Evolutionary conservation across 2,329 filamentous ascomycete species (phyloP).

Genomic region (Colletotrichum godetiae): DNA sequence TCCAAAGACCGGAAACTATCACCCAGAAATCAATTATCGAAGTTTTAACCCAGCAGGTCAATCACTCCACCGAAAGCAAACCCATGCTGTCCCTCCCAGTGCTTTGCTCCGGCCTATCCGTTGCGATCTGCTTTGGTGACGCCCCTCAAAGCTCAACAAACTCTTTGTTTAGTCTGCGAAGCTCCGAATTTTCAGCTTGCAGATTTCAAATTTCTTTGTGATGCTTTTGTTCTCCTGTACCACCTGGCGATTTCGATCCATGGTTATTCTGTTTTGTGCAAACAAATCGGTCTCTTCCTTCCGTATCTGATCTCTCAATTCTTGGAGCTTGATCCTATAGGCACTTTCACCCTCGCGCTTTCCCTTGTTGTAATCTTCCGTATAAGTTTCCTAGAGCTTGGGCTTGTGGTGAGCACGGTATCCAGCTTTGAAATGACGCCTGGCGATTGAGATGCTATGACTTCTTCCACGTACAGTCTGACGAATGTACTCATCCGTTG

Average conservation of each 20-base stretch:
- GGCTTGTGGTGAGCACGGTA: background rate
- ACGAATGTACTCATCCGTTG: background rate
- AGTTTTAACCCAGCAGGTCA: background rate
- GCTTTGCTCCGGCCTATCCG: background rate
- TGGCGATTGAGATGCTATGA: background rate
- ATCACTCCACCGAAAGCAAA: background rate
- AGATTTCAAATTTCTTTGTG: background rate
- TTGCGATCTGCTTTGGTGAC: fast-evolving
- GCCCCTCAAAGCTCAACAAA: background rate
- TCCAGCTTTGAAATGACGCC: background rate
- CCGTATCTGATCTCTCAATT: background rate
- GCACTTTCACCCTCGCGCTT: background rate
- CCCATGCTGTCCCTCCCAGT: background rate
- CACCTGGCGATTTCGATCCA: background rate
- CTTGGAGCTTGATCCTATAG: background rate
- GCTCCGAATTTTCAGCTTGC: background rate
- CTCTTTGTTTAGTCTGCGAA: background rate
- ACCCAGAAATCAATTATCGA: background rate
- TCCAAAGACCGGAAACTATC: background rate
- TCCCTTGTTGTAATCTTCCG: background rate
- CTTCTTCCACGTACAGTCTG: background rate
- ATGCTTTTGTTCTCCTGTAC: background rate
- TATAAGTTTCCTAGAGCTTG: background rate
- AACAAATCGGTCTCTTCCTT: background rate
- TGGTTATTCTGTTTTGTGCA: background rate